Evolutionary conservation across 495 filamentous ascomycete species (phyloP).

Genomic region (Hyaloscypha finlandica): DNA sequence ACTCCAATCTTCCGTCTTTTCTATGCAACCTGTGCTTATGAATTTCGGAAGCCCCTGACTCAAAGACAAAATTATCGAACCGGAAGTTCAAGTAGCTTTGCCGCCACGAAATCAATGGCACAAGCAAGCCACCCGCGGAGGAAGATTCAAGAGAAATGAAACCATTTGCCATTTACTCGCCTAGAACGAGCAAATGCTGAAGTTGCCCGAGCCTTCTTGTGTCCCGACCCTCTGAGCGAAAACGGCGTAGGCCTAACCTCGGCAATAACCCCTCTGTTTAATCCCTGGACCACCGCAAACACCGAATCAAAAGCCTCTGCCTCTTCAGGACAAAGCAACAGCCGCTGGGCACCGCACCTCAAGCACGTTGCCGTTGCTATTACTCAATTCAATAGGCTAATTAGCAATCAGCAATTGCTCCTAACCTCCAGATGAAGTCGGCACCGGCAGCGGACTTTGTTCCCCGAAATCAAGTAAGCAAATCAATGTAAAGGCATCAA

Average conservation of each 20-base stretch:
- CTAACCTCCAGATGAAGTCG: not conserved
- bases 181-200: too few relatives aligned
- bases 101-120: too few relatives aligned
- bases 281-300: not conserved
- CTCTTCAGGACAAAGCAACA: not conserved
- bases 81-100: too few relatives aligned
- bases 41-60: too few relatives aligned
- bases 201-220: too few relatives aligned
- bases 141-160: too few relatives aligned
- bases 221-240: not conserved
- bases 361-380: too few relatives aligned
- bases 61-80: too few relatives aligned
- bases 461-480: not conserved
- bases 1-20: slow-evolving; percentile 14
- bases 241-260: not conserved
- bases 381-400: not conserved
- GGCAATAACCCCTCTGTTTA: not conserved
- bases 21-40: not conserved
- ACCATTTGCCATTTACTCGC: too few relatives aligned
- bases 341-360: too few relatives aligned
- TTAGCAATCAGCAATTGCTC: not conserved
- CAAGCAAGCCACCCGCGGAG: too few relatives aligned
- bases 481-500: not conserved
- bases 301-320: not conserved
- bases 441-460: not conserved